Evolutionary conservation across 2,329 filamentous ascomycete species (phyloP).

Genomic region (Clarireedia paspali): DNA sequence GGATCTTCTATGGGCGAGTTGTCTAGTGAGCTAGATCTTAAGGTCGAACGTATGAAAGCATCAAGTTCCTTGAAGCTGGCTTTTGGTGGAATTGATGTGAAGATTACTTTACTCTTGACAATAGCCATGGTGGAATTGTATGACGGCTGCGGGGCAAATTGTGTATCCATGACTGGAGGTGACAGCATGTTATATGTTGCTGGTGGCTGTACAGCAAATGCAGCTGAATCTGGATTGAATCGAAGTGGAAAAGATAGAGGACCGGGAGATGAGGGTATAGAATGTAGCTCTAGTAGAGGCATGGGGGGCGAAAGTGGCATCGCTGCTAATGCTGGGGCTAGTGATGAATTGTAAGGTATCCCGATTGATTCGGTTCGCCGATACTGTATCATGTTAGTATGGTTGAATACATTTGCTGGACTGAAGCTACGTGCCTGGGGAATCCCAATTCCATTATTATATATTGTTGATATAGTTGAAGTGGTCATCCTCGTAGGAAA

Average conservation of each 20-base stretch:
- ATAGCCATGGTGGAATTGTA: neutral
- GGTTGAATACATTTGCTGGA: too few species aligned
- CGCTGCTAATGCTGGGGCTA: too few species aligned
- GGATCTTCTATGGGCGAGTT: neutral
- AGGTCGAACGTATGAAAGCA: slow-evolving; percentile 5
- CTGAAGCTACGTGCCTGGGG: too few species aligned
- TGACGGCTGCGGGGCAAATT: neutral
- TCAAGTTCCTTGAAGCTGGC: slow-evolving; percentile 6
- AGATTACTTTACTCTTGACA: slow-evolving; percentile 19
- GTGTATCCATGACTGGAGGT: too few species aligned
- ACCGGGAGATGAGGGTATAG: too few species aligned
- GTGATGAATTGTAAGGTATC: too few species aligned
- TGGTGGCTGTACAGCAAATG: neutral
- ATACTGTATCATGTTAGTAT: too few species aligned
- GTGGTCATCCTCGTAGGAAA: neutral
- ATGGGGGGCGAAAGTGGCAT: too few species aligned
- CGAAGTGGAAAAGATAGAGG: too few species aligned
- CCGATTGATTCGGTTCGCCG: too few species aligned
- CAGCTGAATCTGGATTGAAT: neutral
- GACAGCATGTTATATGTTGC: too few species aligned
- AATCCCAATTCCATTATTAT: neutral
- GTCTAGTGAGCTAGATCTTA: neutral
- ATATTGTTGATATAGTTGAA: neutral
- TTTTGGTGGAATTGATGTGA: slow-evolving; percentile 13
- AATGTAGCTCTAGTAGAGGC: too few species aligned